Base-by-base conservation (phyloP, 78 protist genomes). In the Dictyostelium firmibasis region DNA sequence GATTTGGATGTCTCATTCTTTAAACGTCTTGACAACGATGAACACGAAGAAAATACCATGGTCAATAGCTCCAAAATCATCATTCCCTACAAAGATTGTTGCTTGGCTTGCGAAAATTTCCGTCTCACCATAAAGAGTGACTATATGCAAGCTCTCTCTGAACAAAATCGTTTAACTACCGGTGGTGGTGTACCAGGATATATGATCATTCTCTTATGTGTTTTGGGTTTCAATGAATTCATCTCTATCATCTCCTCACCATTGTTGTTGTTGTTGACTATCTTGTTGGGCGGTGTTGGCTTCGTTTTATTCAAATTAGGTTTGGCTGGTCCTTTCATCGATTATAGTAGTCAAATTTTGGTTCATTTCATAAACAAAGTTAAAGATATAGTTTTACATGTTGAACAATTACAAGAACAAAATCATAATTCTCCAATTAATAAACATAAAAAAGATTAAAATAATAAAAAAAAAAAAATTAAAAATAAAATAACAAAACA, bases 191-290 rank as follows among this genome's bases (percentile, higher is more conserved):
- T 96, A n/a, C 91, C 96, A 57, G 84, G 70, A 3, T 76, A 47
- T 33, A 57, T 91, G 84, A 69, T 96, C 36, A 16, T 72, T 31
- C 57, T 92, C 7, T 23, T 96, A 6, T 83, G 95, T 20, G 84
- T 96, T 13, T 92, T 96, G 36, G 97, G 97, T 47, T 92, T 91
- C 92, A 92, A 96, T 82, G 97, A 96, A 81, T 84, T 92, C 50
- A 75, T 82, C 62, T 82, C 92, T 3, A 62, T 96, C 70, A 10
- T 96, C 41, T 62, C 87, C 3, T 78, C 33, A 13, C 97, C 97
- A 60, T 2, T 96, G 9, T 77, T 62, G n/a, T 83, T 96, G 53
- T 23, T 96, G 14, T 27, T 96, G n/a, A 38, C 67, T 9, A 70
- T 92, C 23, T 29, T 91, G 10, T 36, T 96, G 5, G 97, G 96